Base-by-base conservation (phyloP, 2,329 filamentous ascomycete genomes). In the Verticillium zaregamsianum region DNA sequence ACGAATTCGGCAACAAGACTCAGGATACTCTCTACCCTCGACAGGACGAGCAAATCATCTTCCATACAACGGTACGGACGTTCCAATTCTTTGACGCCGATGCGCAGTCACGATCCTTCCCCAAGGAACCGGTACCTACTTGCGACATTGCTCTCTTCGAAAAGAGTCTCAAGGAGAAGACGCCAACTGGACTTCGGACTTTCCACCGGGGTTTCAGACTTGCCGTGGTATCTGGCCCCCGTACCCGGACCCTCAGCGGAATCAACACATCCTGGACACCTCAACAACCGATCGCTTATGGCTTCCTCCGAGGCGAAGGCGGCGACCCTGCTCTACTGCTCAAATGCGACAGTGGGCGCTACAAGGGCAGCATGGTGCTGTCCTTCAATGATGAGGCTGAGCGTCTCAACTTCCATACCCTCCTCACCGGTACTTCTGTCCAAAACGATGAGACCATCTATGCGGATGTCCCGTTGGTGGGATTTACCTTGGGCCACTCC, bases 11-110 rank as follows among this genome's bases (percentile, higher is more conserved):
- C 31, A 85, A 84, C 66, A 92, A 90, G 68, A 86, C 94, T 2
- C 89, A 93, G 69, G 82, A 83, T 31, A 90, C 86, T 59, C 80
- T 96, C 52, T 86, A 86, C 39, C 86, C 88, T 7, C 84, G 86
- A 49, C 80, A 82, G 33, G 90, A 91, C 59, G 93, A 97, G 75
- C 80, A 80, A 2, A 75, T 90, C 61, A 80, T 90, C 2, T 92
- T 91, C 71, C 86, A 89, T 68, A 83, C 86, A 8, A 87, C 85
- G 1, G 77, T 97, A 9, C 86, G 86, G 55, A 85, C 88, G 31
- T 92, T 96, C 66, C 91, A 94, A 69, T 95, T 94, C 71, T 89
- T 92, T 69, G 92, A 96, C 69, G 82, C 88, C 1, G 84, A 86
- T 67, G 79, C 86, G n/a, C 82, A 90, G 62, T 82, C 89, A 15